Evolutionary conservation across 495 filamentous ascomycete genomes (phyloP).

Genomic region (Aspergillus taichungensis): DNA sequence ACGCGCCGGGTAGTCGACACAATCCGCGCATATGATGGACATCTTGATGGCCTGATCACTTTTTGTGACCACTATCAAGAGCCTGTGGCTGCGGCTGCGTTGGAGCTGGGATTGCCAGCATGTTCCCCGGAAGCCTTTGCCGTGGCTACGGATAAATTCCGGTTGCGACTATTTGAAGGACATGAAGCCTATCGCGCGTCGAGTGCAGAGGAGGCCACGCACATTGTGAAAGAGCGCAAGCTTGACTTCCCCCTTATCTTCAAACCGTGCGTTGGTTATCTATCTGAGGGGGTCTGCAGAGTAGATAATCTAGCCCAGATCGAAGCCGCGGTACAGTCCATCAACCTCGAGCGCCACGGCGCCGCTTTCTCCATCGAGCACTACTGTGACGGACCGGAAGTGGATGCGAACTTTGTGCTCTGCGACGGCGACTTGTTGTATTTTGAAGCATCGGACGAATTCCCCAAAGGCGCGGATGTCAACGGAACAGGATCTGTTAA

Average conservation of each 20-base stretch:
- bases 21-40: neutral
- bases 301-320: constrained; percentile 24
- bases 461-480: constrained; percentile 38
- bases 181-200: neutral
- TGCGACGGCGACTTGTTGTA: constrained; percentile 42
- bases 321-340: neutral
- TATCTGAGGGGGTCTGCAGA: constrained; percentile 34
- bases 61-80: neutral
- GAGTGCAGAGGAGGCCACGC: neutral
- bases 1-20: neutral
- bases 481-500: neutral
- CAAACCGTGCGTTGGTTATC: constrained; percentile 35
- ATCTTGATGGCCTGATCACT: constrained; percentile 1
- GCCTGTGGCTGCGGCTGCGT: neutral
- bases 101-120: neutral
- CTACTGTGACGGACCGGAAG: constrained; percentile 38
- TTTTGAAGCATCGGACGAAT: constrained; percentile 43
- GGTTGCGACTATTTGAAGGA: neutral
- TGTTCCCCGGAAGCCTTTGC: neutral
- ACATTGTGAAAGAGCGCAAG: neutral
- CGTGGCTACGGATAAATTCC: neutral
- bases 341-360: neutral
- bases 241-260: constrained; percentile 35
- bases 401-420: constrained; percentile 45
- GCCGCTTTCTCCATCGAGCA: constrained; percentile 16